phyloP scores from a whole-genome alignment of 305 asterid genomes.

The Fraxinus paxiana region DNA sequence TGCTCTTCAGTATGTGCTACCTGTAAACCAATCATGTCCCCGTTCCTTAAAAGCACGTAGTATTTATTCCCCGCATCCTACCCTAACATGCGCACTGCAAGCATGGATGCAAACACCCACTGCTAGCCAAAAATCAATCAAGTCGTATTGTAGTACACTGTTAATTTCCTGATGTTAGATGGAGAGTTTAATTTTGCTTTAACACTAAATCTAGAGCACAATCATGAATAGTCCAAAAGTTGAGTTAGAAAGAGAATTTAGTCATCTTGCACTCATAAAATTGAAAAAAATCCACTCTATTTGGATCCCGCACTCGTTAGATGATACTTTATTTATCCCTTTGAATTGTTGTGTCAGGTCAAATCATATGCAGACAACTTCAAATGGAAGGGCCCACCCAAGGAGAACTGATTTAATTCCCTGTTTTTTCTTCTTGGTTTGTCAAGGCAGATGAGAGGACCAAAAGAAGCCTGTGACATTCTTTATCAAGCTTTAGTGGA shows the following conservation, averaged over 20 bases:
- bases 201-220: background rate
- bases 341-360: conserved; percentile 15
- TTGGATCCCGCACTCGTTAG: background rate
- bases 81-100: background rate
- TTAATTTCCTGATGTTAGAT: background rate
- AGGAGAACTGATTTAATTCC: conserved; percentile 18
- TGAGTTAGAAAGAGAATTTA: background rate
- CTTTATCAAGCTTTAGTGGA: background rate
- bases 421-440: background rate
- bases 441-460: background rate
- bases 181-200: background rate
- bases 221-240: background rate
- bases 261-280: background rate
- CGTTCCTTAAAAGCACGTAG: background rate
- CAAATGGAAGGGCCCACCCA: conserved; percentile 47
- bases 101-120: background rate
- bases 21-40: background rate
- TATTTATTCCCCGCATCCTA: background rate
- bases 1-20: background rate
- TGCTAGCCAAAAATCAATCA: background rate
- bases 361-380: conserved; percentile 37
- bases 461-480: background rate
- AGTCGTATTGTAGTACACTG: background rate
- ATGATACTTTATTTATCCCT: background rate
- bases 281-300: background rate